These are phyloP conservation scores for Eruca vesicaria DNA, from an alignment of 441 rosid species.

Conservation along the genomic window DNA sequence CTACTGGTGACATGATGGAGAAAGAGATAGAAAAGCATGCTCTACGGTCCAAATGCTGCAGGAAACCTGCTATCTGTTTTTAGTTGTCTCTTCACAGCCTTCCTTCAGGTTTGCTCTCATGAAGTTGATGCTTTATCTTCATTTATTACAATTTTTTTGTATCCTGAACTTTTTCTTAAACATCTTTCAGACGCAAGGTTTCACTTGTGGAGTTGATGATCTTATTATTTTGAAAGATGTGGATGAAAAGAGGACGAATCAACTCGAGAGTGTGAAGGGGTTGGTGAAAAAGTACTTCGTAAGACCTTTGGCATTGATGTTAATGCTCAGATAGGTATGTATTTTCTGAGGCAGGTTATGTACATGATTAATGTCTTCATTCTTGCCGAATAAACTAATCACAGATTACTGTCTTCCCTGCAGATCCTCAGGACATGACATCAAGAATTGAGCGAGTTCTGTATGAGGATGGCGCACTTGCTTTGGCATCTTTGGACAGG, in stretches of 20 bases:
- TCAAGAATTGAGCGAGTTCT: constrained; percentile 69
- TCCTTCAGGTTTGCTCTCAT: constrained; percentile 70
- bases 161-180: constrained; percentile 34
- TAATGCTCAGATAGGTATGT: constrained; percentile 52
- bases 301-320: constrained; percentile 64
- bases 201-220: constrained; percentile 99
- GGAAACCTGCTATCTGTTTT: constrained; percentile 85
- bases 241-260: constrained; percentile 70
- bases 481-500: constrained; percentile 77
- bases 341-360: not conserved
- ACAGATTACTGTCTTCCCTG: constrained; percentile 23
- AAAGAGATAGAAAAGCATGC: no score
- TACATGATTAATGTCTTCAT: not conserved
- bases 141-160: constrained; percentile 21
- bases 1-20: no score
- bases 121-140: constrained; percentile 4
- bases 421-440: constrained; percentile 71
- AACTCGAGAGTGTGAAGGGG: constrained; percentile 73
- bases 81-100: constrained; percentile 91
- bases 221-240: constrained; percentile 69
- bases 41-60: constrained; percentile 89
- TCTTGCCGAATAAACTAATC: constrained; percentile 7
- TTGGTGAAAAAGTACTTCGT: constrained; percentile 76
- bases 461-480: constrained; percentile 82
- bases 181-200: constrained; percentile 86